Conservation (phyloP, 108 stramenopile genomes). For the Fragilariopsis cylindrus region DNA sequence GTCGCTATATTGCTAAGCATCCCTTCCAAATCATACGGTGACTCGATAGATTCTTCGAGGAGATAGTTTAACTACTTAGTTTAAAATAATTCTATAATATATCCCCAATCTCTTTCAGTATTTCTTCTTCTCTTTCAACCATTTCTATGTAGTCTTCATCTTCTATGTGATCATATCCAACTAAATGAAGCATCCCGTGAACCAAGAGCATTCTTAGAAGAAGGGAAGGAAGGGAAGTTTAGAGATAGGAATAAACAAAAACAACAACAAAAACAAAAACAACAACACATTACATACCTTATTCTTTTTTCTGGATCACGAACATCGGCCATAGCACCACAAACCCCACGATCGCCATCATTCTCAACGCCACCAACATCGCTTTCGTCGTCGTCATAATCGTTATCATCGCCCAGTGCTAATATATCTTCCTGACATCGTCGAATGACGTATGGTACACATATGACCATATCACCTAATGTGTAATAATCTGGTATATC, state of each 20-base stretch:
- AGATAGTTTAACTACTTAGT: no score
- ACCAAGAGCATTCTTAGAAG: constrained; percentile 68
- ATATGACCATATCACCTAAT: constrained; percentile 90
- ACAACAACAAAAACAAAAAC: no score
- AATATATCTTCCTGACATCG: constrained; percentile 24
- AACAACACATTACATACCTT: not conserved
- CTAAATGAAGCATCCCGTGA: constrained; percentile 95
- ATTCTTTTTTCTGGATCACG: constrained; percentile 50
- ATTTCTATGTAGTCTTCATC: constrained; percentile 93
- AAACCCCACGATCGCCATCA: constrained; percentile 82
- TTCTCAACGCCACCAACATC: not conserved
- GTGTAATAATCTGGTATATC: constrained; percentile 78
- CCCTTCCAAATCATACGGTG: no score
- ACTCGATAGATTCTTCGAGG: no score
- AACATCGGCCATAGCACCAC: constrained; percentile 79
- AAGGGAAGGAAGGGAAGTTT: no score
- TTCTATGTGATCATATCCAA: constrained; percentile 94
- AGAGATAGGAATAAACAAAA: no score
- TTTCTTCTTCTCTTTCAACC: constrained; percentile 13
- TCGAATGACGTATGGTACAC: constrained; percentile 83
- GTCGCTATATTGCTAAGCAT: no score
- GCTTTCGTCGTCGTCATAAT: constrained; percentile 51
- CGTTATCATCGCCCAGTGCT: constrained; percentile 31
- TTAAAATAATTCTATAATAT: not conserved
- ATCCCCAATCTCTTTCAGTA: constrained; percentile 62